These are phyloP conservation scores for Penicillium sp. DNA, from an alignment of 2,329 filamentous ascomycete species.

Conservation along the genomic window DNA sequence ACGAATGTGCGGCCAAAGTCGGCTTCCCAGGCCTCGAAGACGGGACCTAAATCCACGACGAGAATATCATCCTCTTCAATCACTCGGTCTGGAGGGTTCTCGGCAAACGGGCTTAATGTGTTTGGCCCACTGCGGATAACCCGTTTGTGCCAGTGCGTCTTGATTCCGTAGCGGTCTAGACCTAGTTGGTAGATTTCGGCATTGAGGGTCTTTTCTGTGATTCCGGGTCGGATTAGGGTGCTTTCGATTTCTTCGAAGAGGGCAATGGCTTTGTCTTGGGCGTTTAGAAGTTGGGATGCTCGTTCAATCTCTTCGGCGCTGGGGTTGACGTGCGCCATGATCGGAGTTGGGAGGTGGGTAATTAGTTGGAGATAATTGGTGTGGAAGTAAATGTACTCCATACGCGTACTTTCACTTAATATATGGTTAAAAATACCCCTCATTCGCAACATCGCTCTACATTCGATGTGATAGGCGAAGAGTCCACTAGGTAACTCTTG, in stretches of 20 bases:
- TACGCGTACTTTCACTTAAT: not conserved
- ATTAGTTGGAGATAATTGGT: not conserved
- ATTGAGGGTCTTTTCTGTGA: slow-evolving; percentile 52
- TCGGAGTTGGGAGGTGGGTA: not conserved
- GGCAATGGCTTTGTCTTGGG: slow-evolving; percentile 48
- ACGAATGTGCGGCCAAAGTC: slow-evolving; percentile 58
- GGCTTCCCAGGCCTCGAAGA: slow-evolving; percentile 57
- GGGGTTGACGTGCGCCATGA: not conserved
- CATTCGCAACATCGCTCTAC: not conserved
- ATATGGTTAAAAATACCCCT: not conserved
- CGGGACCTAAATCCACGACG: slow-evolving; percentile 55
- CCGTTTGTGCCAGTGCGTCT: slow-evolving; percentile 57
- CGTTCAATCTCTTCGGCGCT: slow-evolving; percentile 23
- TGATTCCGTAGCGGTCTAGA: slow-evolving; percentile 45
- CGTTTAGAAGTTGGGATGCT: slow-evolving; percentile 46
- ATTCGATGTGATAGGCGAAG: not conserved
- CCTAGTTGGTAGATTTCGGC: slow-evolving; percentile 52
- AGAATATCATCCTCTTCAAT: slow-evolving; percentile 54
- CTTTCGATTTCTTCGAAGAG: slow-evolving; percentile 53
- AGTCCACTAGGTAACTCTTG: not conserved
- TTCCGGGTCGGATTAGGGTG: slow-evolving; percentile 49
- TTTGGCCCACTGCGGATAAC: slow-evolving; percentile 55
- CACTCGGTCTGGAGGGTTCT: slow-evolving; percentile 53
- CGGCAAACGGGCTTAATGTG: slow-evolving; percentile 51
- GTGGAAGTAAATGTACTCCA: not conserved